phyloP scores from a whole-genome alignment of 73 alveolate genomes.

The Tetrahymena malaccensis region DNA sequence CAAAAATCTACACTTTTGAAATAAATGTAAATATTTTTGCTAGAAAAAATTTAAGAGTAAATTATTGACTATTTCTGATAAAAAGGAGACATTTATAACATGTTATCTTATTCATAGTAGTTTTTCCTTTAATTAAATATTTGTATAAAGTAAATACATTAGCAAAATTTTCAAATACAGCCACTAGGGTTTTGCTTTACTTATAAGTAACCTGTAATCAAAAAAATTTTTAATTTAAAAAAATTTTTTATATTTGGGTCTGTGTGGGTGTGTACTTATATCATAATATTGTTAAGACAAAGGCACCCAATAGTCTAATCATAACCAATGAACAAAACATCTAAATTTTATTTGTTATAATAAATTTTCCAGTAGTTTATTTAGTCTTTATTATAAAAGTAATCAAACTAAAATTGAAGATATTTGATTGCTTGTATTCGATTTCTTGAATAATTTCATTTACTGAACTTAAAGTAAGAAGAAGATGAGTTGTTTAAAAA shows the following conservation, averaged over 20 bases:
- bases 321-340: no score
- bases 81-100: not conserved
- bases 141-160: not conserved
- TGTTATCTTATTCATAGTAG: not conserved
- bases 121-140: not conserved
- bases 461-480: not conserved
- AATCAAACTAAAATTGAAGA: not conserved
- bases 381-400: not conserved
- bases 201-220: not conserved
- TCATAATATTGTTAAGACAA: not conserved
- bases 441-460: not conserved
- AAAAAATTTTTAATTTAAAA: no score
- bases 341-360: no score
- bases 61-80: not conserved
- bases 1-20: not conserved
- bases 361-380: not conserved
- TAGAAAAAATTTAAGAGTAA: not conserved
- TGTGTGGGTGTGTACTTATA: not conserved
- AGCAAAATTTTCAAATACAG: not conserved
- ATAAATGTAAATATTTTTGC: not conserved
- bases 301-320: not conserved
- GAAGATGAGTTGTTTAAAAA: not conserved
- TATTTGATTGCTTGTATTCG: not conserved
- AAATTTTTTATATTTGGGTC: no score
- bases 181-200: not conserved